A percentile compares a stretch with the other conserved stretches of the same genome.
These are phyloP conservation scores for Aspergillus funiculosus DNA, from an alignment of 495 filamentous ascomycete species.

Conservation along the genomic window DNA sequence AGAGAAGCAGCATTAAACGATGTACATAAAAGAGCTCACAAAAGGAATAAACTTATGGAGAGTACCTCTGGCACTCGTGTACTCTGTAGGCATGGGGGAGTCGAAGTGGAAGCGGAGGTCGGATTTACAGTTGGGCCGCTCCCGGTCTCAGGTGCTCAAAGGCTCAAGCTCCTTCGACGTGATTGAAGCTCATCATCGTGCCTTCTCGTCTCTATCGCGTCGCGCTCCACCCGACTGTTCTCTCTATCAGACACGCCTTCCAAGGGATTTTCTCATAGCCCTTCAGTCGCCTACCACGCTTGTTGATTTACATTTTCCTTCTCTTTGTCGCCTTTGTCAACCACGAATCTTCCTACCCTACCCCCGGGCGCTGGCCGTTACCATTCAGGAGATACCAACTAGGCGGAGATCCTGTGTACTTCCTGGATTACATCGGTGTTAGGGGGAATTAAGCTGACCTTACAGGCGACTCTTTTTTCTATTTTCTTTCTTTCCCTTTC, in stretches of 20 bases:
- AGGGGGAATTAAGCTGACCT: conserved; percentile 9
- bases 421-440: conserved; percentile 15
- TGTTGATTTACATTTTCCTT: conserved; percentile 1
- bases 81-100: too few relatives aligned
- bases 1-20: too few relatives aligned
- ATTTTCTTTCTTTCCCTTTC: conserved; percentile 7
- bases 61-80: too few relatives aligned
- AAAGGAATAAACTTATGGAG: neutral
- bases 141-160: conserved; percentile 15
- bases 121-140: conserved; percentile 16
- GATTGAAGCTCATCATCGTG: conserved; percentile 20
- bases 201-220: conserved; percentile 16
- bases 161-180: conserved; percentile 9
- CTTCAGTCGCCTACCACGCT: neutral
- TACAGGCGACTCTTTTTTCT: conserved; percentile 8
- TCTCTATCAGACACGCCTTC: conserved; percentile 18
- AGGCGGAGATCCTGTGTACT: conserved; percentile 11
- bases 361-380: conserved; percentile 12
- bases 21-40: too few relatives aligned
- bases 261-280: conserved; percentile 8
- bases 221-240: conserved; percentile 15
- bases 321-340: conserved; percentile 4
- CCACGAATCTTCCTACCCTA: neutral
- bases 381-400: conserved; percentile 18
- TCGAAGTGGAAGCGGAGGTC: neutral